These are phyloP conservation scores for Phytophthora brassicae DNA, from an alignment of 352 stramenopile genomes.

Conservation along the genomic window DNA sequence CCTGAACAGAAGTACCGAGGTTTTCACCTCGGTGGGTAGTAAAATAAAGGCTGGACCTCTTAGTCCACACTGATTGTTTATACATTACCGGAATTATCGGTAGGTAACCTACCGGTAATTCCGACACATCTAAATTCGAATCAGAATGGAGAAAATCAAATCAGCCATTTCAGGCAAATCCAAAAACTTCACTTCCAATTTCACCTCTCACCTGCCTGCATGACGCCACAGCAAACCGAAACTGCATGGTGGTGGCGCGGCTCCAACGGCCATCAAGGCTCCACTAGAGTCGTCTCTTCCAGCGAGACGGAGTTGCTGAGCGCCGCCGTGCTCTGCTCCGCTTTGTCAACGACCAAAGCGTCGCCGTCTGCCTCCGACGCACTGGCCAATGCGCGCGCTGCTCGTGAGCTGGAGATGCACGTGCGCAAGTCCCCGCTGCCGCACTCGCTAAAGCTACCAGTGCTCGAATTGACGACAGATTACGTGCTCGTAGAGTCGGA, in stretches of 20 bases:
- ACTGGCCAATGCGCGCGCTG: conserved; percentile 21
- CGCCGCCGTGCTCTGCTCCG: conserved; percentile 71
- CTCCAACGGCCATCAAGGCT: not conserved
- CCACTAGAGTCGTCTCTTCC: conserved; percentile 20
- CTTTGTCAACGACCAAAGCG: conserved; percentile 39
- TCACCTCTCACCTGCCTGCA: too few species aligned
- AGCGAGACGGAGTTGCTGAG: conserved; percentile 70
- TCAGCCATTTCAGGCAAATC: too few species aligned
- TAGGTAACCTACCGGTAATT: too few species aligned
- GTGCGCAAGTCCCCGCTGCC: conserved; percentile 68
- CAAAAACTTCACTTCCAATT: too few species aligned
- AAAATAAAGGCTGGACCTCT: too few species aligned
- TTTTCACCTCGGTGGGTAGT: too few species aligned
- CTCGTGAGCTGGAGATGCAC: conserved; percentile 53
- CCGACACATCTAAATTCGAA: too few species aligned
- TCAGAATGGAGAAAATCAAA: too few species aligned
- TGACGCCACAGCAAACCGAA: conserved; percentile 13
- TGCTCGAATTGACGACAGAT: conserved; percentile 51
- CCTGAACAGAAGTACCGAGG: too few species aligned
- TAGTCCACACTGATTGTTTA: too few species aligned
- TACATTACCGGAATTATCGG: too few species aligned
- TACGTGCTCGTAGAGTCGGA: conserved; percentile 68
- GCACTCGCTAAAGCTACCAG: conserved; percentile 57
- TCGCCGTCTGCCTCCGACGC: conserved; percentile 7
- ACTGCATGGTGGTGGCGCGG: conserved; percentile 38